Percentiles rank a stretch among this genome's conserved stretches.
These are phyloP conservation scores for Naganishia liquefaciens DNA, from an alignment of 1,284 basidiomycete genomes.

Conservation along the genomic window DNA sequence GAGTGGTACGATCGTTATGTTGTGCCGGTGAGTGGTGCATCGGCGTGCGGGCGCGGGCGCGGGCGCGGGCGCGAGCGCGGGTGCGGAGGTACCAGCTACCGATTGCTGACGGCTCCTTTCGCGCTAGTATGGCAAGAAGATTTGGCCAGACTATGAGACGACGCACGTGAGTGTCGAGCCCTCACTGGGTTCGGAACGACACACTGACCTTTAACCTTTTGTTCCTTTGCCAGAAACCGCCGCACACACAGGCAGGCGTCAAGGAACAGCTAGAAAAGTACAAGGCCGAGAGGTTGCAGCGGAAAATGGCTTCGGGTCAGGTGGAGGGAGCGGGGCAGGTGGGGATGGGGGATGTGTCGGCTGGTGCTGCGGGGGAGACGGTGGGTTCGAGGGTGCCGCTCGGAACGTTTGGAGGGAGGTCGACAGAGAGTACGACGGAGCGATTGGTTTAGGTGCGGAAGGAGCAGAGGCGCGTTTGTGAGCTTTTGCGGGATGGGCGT, in stretches of 20 bases:
- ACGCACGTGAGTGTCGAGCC: constrained; percentile 12
- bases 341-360: too few species aligned
- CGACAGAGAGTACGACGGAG: neutral
- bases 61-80: too few species aligned
- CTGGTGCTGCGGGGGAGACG: neutral
- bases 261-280: constrained; percentile 20
- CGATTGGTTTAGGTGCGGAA: constrained; percentile 12
- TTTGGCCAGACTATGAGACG: constrained; percentile 28
- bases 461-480: too few species aligned
- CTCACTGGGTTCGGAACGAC: too few species aligned
- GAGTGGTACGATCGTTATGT: constrained; percentile 31
- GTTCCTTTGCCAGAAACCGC: constrained; percentile 17
- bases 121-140: constrained; percentile 24
- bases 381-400: constrained; percentile 8
- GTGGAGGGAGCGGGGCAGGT: neutral
- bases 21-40: constrained; percentile 13
- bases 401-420: neutral
- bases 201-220: too few species aligned
- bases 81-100: too few species aligned
- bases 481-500: too few species aligned
- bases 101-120: constrained; percentile 1
- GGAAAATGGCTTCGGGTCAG: constrained; percentile 2
- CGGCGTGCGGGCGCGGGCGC: too few species aligned
- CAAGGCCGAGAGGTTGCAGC: constrained; percentile 20
- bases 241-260: constrained; percentile 24